A percentile compares a stretch with the other conserved stretches of the same genome.
Evolutionary conservation across 495 filamentous ascomycete genomes (phyloP).

Genomic region (Aspergillus affinis): DNA sequence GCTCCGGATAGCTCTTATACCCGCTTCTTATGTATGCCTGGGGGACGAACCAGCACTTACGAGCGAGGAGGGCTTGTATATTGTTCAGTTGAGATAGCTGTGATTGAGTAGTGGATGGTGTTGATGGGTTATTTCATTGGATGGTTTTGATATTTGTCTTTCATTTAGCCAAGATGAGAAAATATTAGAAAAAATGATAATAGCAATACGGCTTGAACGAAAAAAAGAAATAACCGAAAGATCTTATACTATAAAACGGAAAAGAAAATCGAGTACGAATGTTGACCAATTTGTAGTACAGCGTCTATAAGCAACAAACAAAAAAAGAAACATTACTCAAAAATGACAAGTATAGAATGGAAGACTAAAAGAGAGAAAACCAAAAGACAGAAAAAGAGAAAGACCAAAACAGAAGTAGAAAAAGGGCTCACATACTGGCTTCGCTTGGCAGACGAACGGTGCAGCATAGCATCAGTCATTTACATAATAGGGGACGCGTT

Average conservation of each 20-base stretch:
- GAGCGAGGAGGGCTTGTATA: no score
- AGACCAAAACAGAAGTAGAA: no score
- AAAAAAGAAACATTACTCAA: not conserved
- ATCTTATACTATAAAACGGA: not conserved
- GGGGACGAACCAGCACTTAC: no score
- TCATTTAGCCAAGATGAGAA: not conserved
- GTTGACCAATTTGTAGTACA: not conserved
- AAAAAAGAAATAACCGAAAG: not conserved
- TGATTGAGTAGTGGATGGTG: no score
- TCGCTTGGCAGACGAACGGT: not conserved
- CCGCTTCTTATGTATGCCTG: no score
- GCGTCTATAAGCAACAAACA: not conserved
- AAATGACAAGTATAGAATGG: not conserved
- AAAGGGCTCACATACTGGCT: not conserved
- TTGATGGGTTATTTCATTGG: no score
- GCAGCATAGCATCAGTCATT: conserved; percentile 19
- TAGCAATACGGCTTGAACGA: not conserved
- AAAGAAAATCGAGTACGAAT: not conserved
- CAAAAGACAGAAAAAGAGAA: not conserved
- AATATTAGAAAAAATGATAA: not conserved
- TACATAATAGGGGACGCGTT: conserved; percentile 6
- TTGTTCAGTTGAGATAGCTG: no score
- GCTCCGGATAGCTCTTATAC: no score
- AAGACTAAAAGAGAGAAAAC: not conserved
- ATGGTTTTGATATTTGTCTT: not conserved